phyloP scores from a whole-genome alignment of 2,329 filamentous ascomycete genomes.

The Fusarium solani-melongenae region DNA sequence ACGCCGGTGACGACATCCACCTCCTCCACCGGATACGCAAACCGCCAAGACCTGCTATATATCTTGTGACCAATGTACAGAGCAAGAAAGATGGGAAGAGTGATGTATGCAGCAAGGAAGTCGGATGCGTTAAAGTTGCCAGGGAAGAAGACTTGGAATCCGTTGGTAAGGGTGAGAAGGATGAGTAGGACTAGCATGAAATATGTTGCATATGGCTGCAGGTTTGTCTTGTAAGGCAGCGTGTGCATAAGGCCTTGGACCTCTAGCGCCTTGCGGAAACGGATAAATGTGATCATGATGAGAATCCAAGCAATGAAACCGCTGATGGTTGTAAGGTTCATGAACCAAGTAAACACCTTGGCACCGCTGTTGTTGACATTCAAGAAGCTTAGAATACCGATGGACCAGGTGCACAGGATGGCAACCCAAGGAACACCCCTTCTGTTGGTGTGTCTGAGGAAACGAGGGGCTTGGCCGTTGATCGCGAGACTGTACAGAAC shows the following conservation, averaged over 20 bases:
- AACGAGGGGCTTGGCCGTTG: constrained; percentile 71
- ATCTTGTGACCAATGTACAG: constrained; percentile 72
- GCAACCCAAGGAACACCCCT: constrained; percentile 69
- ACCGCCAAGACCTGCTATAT: neutral
- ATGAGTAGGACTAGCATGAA: constrained; percentile 66
- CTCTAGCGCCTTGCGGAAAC: constrained; percentile 57
- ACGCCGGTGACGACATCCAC: neutral
- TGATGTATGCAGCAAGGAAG: constrained; percentile 75
- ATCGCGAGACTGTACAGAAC: constrained; percentile 76
- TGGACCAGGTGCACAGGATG: constrained; percentile 64
- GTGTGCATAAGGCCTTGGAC: constrained; percentile 59
- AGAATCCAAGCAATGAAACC: constrained; percentile 60
- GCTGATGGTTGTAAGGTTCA: constrained; percentile 18
- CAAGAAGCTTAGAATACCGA: constrained; percentile 73
- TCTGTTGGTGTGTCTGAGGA: constrained; percentile 70
- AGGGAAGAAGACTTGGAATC: constrained; percentile 79
- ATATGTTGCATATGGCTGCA: constrained; percentile 74
- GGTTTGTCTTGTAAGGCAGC: constrained; percentile 62
- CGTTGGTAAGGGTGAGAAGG: constrained; percentile 77
- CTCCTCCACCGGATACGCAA: neutral
- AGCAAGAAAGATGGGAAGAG: constrained; percentile 68
- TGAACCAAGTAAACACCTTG: constrained; percentile 29
- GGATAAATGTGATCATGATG: constrained; percentile 51
- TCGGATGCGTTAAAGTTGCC: constrained; percentile 68
- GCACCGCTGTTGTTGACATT: constrained; percentile 25